Evolutionary conservation across 78 protist genomes (phyloP), one percentile per base, ranked within the genome.

Genomic region (Chrysochromulina parva): DNA sequence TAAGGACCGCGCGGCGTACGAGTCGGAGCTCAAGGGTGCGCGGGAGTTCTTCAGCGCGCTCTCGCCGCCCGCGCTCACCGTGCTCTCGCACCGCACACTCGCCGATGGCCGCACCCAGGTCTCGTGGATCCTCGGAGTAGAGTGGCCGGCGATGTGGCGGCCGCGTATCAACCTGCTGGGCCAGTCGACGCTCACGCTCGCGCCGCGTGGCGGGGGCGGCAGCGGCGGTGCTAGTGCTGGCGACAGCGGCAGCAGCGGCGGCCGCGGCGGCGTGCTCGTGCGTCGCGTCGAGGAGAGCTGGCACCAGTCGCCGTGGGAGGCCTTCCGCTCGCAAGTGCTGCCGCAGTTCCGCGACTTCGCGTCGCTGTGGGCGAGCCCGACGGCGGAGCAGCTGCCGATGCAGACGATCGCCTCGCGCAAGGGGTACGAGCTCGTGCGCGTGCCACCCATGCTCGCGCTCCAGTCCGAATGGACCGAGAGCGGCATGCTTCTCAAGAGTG

Each of bases 391-490:
- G 62, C 7, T 58, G 24, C 24, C 62, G 7, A 7, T 16, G 62
- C 62, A 7, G 24, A 14, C 13, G 62, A 7, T 58, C 13, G 24
- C 7, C 24, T 13, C 24, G 7, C 24, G 62, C 7, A 7, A 48
- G 13, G 82, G 26, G 28, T 74, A 48, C 55, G 28, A 19, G 26
- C 28, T 74, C 28, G 26, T 10, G 26, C 13, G 24, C 28, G 57
- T 74, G 26, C 82, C 82, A 1, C 82, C 82, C 57, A 74, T 48
- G 82, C 55, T 74, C n/a, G 82, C 55, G 55, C 57, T 74, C 57
- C 82, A 74, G 82, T 53, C 82, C 13, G 82, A 74, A 26, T 48
- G 57, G 57, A n/a, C 48, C 55, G 82, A 74, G 82, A 74, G 38
- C 20, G 28, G 26, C 28, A 16, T 2, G 53, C 82, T 74, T 10